Conservation (phyloP, 202 grass and related monocot species). For the Eragrostis tef region DNA sequence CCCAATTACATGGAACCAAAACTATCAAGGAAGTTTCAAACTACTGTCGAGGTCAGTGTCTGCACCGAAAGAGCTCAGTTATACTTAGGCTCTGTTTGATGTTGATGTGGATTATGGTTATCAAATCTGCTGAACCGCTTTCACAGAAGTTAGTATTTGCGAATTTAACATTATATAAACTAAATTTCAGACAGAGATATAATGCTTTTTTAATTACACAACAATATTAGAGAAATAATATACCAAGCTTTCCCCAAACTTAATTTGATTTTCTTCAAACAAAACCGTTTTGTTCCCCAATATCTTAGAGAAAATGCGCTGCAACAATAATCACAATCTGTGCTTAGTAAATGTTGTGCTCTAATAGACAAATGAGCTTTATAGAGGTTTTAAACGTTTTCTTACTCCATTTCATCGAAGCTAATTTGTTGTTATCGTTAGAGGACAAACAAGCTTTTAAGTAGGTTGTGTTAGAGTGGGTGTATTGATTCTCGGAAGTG, state of each 20-base stretch:
- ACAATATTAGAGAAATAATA: not conserved
- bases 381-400: not conserved
- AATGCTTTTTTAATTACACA: not conserved
- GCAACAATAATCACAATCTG: not conserved
- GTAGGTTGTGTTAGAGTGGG: not conserved
- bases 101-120: not conserved
- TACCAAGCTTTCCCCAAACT: not conserved
- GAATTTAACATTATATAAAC: not conserved
- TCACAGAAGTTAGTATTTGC: conserved; percentile 1
- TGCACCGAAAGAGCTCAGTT: conserved; percentile 28
- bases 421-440: not conserved
- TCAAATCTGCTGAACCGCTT: conserved; percentile 9
- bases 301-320: not conserved
- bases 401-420: conserved; percentile 8
- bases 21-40: conserved; percentile 68
- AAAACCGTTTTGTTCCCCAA: not conserved
- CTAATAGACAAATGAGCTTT: not conserved
- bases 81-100: not conserved
- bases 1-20: conserved; percentile 98
- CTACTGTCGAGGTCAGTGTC: conserved; percentile 88
- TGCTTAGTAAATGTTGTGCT: conserved; percentile 9
- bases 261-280: conserved; percentile 12
- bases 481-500: conserved; percentile 25
- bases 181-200: not conserved
- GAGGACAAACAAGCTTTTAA: conserved; percentile 21